Base-by-base conservation (phyloP, 2,329 filamentous ascomycete genomes). In the Dryadomyces quercus-mongolicae region DNA sequence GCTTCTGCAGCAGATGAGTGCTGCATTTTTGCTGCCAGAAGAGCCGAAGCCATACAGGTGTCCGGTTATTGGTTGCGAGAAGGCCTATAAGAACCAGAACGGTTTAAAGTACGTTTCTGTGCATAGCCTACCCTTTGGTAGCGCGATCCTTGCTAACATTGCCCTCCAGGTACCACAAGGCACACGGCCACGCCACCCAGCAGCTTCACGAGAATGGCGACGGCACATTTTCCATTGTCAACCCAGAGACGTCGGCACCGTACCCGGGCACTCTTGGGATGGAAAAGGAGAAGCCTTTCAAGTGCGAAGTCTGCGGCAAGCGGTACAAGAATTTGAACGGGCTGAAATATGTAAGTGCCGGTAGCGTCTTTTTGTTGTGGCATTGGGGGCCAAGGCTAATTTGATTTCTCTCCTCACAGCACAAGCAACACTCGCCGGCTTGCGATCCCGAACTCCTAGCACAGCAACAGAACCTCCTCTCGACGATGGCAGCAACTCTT, bases 31-130 rank as follows among this genome's bases (percentile, higher is more conserved):
- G 69, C 77, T 83, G 56, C 85, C 85, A 16, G 92, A 97, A 66
- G 92, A 98, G 67, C 89, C 94, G 64, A 98, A 97, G 71, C 93
- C 93, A 0, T 98, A 95, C 76, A 88, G 91, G 67, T 98, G 93
- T 64, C 93, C 93, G 1, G 93, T 98, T 51, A 95, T 98, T 67
- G 93, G 93, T 6, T 98, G 93, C 65, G 93, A 97, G 69, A 98
- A 98, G 75, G 92, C 93, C 0, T 98, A 98, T 74, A 98, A 98
- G 77, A 98, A 98, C 68, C 93, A 97, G 68, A 98, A 98, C 62
- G 93, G 93, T 51, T 76, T 98, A 55, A 98, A 97, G 80, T 98
- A 89, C 62, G 74, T 72, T 54, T 31, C n/a, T 12, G 5, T 38
- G 52, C 53, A 50, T 38, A 3, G n/a, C n/a, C n/a, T n/a, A n/a